Conservation (phyloP, 345 rosid genomes). For the Cardamine occulta region DNA sequence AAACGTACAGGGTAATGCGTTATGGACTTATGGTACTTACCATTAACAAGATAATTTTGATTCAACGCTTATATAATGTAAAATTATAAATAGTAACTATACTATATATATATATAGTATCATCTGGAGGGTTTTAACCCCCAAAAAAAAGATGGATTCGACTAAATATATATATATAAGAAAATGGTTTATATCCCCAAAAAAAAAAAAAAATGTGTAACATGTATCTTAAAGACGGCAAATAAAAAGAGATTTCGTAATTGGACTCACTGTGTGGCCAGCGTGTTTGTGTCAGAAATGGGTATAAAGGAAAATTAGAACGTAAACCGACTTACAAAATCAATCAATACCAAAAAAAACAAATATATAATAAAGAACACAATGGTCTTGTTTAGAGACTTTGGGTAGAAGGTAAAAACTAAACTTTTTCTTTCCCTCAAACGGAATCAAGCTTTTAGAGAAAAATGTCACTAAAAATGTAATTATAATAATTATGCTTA, state of each 20-base stretch:
- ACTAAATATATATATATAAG: neutral
- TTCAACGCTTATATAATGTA: neutral
- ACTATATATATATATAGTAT: neutral
- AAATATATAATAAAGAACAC: neutral
- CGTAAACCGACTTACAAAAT: conserved; percentile 21
- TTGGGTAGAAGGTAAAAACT: neutral
- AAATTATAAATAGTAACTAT: no score
- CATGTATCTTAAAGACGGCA: neutral
- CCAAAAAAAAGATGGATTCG: neutral
- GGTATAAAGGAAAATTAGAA: conserved; percentile 16
- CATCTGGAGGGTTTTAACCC: neutral
- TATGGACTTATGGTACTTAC: neutral
- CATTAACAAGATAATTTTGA: neutral
- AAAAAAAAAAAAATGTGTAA: neutral
- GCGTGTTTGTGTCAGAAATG: conserved; percentile 22
- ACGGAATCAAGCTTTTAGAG: neutral
- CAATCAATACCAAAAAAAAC: neutral
- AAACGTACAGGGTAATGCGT: neutral
- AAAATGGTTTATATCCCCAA: neutral
- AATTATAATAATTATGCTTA: neutral
- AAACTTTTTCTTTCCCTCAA: neutral
- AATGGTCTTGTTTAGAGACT: conserved; percentile 7
- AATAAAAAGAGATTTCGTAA: neutral
- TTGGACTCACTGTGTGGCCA: conserved; percentile 6
- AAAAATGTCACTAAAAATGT: neutral